Evolutionary conservation across 169 alveolate genomes (phyloP), one percentile per base, ranked within the genome.

Genomic region (Plasmodium vivax): DNA sequence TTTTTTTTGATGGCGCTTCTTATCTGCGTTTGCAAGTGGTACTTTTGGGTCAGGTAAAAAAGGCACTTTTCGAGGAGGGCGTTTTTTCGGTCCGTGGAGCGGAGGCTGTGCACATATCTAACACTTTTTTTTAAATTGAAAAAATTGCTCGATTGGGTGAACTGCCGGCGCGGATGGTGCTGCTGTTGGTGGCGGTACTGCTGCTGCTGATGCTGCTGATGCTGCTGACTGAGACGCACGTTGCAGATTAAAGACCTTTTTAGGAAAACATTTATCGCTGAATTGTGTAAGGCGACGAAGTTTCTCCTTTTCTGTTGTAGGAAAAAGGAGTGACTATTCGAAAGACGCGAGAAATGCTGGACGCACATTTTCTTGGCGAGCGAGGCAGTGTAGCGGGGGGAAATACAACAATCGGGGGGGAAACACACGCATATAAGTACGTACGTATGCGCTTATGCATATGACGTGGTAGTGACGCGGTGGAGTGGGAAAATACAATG

Each of bases 281-380:
- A 84, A 73, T 45, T 38, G 34, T 72, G 73, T 73, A 45, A 2
- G 27, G 72, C 32, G 54, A 43, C 34, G 16, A 84, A 14, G 14
- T 87, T 87, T 74, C 75, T 74, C 81, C 81, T 77, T 75, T 80
- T 87, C 81, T 72, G 94, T 87, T 87, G 83, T 77, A 54, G 27
- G 79, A 85, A 32, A 75, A 30, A 34, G 45, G 84, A 56, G 58
- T 23, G 14, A 12, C 87, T 45, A 87, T 12, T 36, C 16, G 88
- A 62, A n/a, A 38, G 36, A 77, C 27, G 73, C 2, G 88, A 38
- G 7, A 87, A 27, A 47, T 87, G 81, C 23, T 58, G 62, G 81
- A 77, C 82, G 47, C 68, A 47, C 94, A 87, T 87, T 87, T 87
- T 87, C 75, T 77, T 12, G 34, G 30, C 41, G 43, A 32, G 74